Evolutionary conservation across 208 protist genomes (phyloP).

Genomic region (Leishmania amazonensis): DNA sequence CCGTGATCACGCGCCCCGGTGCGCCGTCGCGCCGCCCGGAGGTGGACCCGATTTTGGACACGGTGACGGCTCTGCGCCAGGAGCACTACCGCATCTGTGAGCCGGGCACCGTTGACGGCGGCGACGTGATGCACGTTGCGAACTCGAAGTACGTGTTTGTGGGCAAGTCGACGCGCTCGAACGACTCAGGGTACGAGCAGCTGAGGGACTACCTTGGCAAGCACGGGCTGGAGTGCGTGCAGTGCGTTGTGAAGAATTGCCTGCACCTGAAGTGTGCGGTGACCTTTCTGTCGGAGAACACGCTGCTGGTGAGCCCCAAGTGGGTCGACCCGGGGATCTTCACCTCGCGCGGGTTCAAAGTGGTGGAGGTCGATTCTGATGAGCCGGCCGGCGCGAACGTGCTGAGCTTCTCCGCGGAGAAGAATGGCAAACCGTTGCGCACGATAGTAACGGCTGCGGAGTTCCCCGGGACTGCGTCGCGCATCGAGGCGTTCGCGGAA

Average conservation of each 20-base stretch:
- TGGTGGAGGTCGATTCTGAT: constrained; percentile 34
- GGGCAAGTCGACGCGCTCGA: constrained; percentile 53
- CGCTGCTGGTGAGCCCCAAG: constrained; percentile 43
- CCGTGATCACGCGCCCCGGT: constrained; percentile 50
- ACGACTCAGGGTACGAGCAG: constrained; percentile 48
- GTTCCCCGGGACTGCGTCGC: constrained; percentile 34
- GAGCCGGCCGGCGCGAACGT: constrained; percentile 51
- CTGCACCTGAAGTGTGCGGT: constrained; percentile 56
- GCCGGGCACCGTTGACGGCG: constrained; percentile 49
- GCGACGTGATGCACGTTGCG: constrained; percentile 48
- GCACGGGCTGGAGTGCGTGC: constrained; percentile 48
- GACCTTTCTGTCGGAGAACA: constrained; percentile 35
- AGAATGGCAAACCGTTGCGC: constrained; percentile 26
- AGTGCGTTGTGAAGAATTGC: constrained; percentile 33
- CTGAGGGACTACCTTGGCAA: constrained; percentile 47
- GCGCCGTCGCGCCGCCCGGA: constrained; percentile 45
- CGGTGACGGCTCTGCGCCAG: constrained; percentile 34
- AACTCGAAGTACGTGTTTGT: constrained; percentile 58
- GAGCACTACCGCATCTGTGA: constrained; percentile 42
- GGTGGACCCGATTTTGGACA: constrained; percentile 40
- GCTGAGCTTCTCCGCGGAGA: constrained; percentile 34
- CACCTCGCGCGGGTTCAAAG: constrained; percentile 42
- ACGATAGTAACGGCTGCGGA: constrained; percentile 35
- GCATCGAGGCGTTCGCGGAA: constrained; percentile 35
- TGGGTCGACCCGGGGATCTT: constrained; percentile 45